Evolutionary conservation across 2,329 filamentous ascomycete genomes (phyloP).

Genomic region (Calonectria crousiana): DNA sequence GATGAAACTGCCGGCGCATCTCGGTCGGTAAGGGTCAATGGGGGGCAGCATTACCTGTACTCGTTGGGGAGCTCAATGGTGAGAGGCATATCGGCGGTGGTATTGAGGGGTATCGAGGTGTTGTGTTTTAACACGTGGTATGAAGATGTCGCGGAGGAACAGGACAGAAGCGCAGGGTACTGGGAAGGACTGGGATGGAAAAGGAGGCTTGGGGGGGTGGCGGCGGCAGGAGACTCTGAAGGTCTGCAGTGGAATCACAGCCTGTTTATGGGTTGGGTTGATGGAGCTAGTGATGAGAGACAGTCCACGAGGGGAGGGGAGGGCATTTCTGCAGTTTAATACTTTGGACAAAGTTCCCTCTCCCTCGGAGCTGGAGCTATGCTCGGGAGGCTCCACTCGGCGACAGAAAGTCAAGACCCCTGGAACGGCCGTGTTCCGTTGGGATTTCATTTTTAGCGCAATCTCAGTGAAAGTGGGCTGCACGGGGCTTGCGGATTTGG

Average conservation of each 20-base stretch:
- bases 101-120: conserved; percentile 9
- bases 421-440: not conserved
- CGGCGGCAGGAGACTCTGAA: not conserved
- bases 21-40: not conserved
- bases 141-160: not conserved
- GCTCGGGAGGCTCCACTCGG: not conserved
- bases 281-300: not conserved
- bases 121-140: conserved; percentile 17
- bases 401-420: not conserved
- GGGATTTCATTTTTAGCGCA: not conserved
- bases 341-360: not conserved
- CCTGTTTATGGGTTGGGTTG: not conserved
- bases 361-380: not conserved
- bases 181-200: too few species aligned
- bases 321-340: not conserved
- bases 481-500: not conserved
- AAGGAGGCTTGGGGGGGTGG: not conserved
- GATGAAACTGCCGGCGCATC: not conserved
- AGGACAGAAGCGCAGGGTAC: not conserved
- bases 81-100: conserved; percentile 54
- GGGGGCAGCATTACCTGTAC: conserved; percentile 60
- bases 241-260: not conserved
- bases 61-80: conserved; percentile 59
- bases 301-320: not conserved
- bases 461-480: not conserved